Evolutionary conservation across 1,284 basidiomycete genomes (phyloP), one percentile per base, ranked within the genome.

Genomic region (Leccinum griseonigrum): DNA sequence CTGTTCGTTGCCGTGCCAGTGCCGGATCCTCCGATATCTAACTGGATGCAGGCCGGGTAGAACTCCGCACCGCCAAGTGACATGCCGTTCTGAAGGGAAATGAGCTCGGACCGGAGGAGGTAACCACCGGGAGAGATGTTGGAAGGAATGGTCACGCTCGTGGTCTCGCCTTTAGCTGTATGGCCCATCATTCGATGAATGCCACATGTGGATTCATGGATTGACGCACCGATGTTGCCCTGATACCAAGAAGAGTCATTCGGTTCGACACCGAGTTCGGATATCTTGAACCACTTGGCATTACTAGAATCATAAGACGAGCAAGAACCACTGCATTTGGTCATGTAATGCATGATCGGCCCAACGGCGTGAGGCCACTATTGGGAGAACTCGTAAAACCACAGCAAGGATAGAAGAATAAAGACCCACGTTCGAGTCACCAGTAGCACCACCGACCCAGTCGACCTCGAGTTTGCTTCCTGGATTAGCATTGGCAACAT

Each of bases 91-190:
- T 91, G 90, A 16, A 91, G 82, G 7, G 85, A 83, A 69, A 91
- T 85, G 70, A 91, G 82, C 74, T 91, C 89, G 70, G 87, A 83
- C 3, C 90, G 85, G 65, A 91, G 72, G 60, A 92, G 78, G 71
- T 91, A 92, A 67, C 84, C 77, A 2, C 90, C 90, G 0, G 86
- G 70, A 1, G 80, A 77, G 60, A 91, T 75, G 60, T 77, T 80
- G 22, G 69, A 60, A 2, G 89, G 89, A 58, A 91, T 75, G 0
- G 78, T 83, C 13, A 85, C 76, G 8, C 74, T 79, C 48, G 79
- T 79, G 6, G 80, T 70, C 28, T 61, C 36, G 28, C 76, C 76
- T 5, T 69, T 57, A 68, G 67, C 81, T 83, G 48, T 38, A 26
- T 14, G 3, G 31, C 2, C 10, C 36, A 50, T 16, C 28, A 9